phyloP scores from a whole-genome alignment of 805 yeast genomes.

The Pichia kluyveri region DNA sequence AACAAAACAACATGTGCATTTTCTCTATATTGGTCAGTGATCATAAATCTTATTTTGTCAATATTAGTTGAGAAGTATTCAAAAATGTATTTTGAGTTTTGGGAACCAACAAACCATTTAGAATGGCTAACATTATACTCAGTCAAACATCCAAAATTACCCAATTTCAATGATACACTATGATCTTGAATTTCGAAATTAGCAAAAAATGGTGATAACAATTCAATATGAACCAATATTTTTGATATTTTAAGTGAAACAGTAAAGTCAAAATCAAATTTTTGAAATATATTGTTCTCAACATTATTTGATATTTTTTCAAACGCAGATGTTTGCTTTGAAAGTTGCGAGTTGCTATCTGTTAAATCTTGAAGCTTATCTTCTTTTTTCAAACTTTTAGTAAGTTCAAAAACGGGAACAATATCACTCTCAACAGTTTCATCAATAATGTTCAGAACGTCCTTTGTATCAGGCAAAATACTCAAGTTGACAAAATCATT shows the following conservation, averaged over 20 bases:
- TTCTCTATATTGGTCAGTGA: neutral
- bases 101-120: constrained; percentile 6
- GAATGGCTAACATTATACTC: neutral
- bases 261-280: constrained; percentile 1
- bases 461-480: constrained; percentile 16
- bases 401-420: neutral
- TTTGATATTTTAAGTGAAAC: neutral
- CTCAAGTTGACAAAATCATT: constrained; percentile 11
- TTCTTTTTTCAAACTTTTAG: neutral
- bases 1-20: neutral
- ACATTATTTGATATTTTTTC: neutral
- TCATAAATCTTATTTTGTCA: constrained; percentile 5
- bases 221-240: constrained; percentile 2
- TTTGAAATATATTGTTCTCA: neutral
- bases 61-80: constrained; percentile 3
- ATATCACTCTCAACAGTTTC: neutral
- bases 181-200: constrained; percentile 5
- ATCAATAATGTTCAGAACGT: constrained; percentile 6
- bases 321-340: neutral
- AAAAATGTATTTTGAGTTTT: neutral
- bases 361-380: neutral
- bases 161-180: constrained; percentile 1
- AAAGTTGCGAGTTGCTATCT: neutral
- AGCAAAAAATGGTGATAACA: constrained; percentile 11
- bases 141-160: constrained; percentile 4